Evolutionary conservation across 2,329 filamentous ascomycete genomes (phyloP).

Genomic region (Colletotrichum gloeosporioides): DNA sequence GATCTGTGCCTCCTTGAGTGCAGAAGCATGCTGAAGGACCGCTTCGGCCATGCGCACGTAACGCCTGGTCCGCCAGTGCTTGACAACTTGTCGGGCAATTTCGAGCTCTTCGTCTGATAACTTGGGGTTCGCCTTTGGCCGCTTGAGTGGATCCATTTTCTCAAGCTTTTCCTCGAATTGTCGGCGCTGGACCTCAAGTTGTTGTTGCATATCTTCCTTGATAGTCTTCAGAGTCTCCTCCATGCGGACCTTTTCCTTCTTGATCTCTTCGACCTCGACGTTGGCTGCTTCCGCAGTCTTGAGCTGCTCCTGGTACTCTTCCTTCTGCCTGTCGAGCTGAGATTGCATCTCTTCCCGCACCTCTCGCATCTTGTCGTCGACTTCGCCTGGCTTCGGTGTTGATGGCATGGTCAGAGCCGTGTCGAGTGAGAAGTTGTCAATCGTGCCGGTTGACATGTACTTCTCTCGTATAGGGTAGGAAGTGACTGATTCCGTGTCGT

Average conservation of each 20-base stretch:
- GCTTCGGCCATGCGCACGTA: conserved; percentile 95
- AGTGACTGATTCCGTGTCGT: conserved; percentile 87
- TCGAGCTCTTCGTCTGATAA: conserved; percentile 76
- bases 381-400: conserved; percentile 80
- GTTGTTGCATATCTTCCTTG: conserved; percentile 88
- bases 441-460: conserved; percentile 91
- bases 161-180: conserved; percentile 86
- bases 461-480: conserved; percentile 92
- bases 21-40: conserved; percentile 84
- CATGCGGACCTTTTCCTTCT: conserved; percentile 83
- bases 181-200: conserved; percentile 82
- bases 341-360: conserved; percentile 83
- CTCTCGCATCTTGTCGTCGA: conserved; percentile 76
- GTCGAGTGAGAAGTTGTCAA: conserved; percentile 96
- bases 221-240: conserved; percentile 78
- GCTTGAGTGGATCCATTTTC: conserved; percentile 70
- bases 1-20: conserved; percentile 93
- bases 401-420: conserved; percentile 94
- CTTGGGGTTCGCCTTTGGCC: conserved; percentile 64
- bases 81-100: conserved; percentile 69
- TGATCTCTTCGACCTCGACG: conserved; percentile 83
- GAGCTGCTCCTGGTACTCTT: conserved; percentile 80
- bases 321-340: conserved; percentile 83
- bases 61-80: conserved; percentile 82
- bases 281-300: conserved; percentile 76